These are phyloP conservation scores for Raffaelea albimanens DNA, from an alignment of 2,329 filamentous ascomycete species.

Conservation along the genomic window DNA sequence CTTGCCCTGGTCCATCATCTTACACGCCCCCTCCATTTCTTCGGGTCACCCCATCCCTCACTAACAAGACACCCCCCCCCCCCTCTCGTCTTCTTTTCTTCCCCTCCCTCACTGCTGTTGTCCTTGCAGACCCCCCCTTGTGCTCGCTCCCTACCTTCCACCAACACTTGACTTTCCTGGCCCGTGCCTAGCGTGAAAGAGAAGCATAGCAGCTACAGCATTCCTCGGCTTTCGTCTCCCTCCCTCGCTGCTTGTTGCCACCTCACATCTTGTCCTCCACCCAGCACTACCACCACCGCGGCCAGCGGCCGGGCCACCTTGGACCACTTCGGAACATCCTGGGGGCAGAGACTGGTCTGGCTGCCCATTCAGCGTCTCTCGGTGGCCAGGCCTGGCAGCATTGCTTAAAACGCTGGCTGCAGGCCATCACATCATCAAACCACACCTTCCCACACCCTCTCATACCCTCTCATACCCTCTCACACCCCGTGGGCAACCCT, in stretches of 20 bases:
- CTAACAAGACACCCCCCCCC: not conserved
- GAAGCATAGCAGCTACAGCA: not conserved
- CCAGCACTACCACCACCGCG: not conserved
- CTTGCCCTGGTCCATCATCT: not conserved
- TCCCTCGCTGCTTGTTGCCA: not conserved
- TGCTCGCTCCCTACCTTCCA: not conserved
- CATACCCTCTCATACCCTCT: not conserved
- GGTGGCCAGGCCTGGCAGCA: no score
- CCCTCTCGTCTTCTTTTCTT: not conserved
- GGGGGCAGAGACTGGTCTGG: not conserved
- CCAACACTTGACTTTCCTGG: not conserved
- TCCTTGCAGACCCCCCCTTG: not conserved
- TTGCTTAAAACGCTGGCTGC: not conserved
- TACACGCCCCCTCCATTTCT: not conserved
- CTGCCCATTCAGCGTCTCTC: not conserved
- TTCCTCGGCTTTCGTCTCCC: not conserved
- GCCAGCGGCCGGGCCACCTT: not conserved
- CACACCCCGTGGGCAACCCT: no score
- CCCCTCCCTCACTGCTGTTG: not conserved
- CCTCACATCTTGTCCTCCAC: not conserved
- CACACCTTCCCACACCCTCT: not conserved
- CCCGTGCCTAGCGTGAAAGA: not conserved
- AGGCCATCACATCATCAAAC: not conserved
- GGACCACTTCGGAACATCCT: not conserved
- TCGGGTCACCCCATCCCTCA: not conserved